phyloP scores from a whole-genome alignment of 257 asterid genomes.

The Solanum chaucha region DNA sequence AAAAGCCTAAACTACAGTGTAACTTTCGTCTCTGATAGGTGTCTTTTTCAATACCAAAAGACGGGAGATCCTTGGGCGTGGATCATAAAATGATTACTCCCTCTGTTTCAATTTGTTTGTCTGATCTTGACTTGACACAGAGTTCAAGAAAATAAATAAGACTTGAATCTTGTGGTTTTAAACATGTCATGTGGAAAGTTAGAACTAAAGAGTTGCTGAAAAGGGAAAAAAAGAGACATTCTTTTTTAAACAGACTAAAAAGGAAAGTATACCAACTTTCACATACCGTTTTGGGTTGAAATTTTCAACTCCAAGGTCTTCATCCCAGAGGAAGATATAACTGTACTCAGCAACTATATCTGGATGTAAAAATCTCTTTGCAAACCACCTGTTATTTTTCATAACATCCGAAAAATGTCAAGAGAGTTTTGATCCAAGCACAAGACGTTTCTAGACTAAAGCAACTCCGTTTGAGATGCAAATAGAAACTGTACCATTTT shows the following conservation, averaged over 20 bases:
- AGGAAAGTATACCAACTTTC: neutral
- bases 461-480: neutral
- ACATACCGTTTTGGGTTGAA: slow-evolving; percentile 59
- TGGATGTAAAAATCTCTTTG: slow-evolving; percentile 74
- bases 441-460: neutral
- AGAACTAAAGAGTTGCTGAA: neutral
- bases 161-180: neutral
- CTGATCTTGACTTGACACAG: neutral
- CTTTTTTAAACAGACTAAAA: neutral
- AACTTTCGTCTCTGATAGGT: neutral
- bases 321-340: slow-evolving; percentile 73
- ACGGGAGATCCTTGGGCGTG: neutral
- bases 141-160: neutral
- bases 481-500: slow-evolving; percentile 44
- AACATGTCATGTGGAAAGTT: neutral
- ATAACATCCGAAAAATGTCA: neutral
- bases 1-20: neutral
- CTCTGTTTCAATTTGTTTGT: neutral
- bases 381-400: slow-evolving; percentile 59
- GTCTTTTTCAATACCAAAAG: neutral
- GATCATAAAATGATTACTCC: neutral
- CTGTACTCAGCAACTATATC: slow-evolving; percentile 56
- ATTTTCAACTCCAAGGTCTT: slow-evolving; percentile 71
- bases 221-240: neutral
- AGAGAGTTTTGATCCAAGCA: neutral